Base-by-base conservation (phyloP, 2,329 filamentous ascomycete species). In the Pyrenochaeta sp. region DNA sequence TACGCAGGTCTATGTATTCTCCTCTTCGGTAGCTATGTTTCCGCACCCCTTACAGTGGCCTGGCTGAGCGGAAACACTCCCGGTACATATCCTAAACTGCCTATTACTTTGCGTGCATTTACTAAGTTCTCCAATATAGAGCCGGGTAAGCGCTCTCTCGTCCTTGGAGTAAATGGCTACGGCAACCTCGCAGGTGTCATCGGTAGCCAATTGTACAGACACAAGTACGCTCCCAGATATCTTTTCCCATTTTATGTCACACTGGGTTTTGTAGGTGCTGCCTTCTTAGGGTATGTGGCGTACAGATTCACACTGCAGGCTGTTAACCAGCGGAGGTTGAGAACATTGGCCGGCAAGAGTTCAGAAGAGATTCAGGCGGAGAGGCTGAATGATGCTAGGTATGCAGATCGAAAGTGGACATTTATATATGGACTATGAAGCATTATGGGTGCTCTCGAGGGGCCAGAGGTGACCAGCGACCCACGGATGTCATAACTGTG, bases 131-230 rank as follows among this genome's bases (percentile, higher is more conserved):
- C 21, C 11, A 2, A 32, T 15, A 14, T 15, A 46, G 58, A 63
- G 44, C 54, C 57, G 0, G 58, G 60, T n/a, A 68, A 68, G 47
- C 60, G 65, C 5, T 61, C 58, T 1, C 53, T 66, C 2, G 58
- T 64, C 10, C 31, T 68, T 7, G 61, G 61, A 0, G 59, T 66
- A 29, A 66, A 68, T 12, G 63, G 63, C 12, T 66, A 58, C 30
- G 64, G 64, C 11, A 69, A 69, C n/a, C 59, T 68, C 4, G 63
- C 60, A n/a, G 57, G 65, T 15, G 57, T 68, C 0, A 63, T 68
- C 18, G 61, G 61, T 4, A 45, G 61, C 7, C 63, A 68, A 21
- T 43, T 68, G 2, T 64, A 64, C 46, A 56, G 54, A 41, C 48
- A 54, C 3, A 50, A 43, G 31, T 64, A 66, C 32, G 61, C 59